phyloP scores from a whole-genome alignment of 1,284 basidiomycete genomes.

The Garcileccinum viscosum region DNA sequence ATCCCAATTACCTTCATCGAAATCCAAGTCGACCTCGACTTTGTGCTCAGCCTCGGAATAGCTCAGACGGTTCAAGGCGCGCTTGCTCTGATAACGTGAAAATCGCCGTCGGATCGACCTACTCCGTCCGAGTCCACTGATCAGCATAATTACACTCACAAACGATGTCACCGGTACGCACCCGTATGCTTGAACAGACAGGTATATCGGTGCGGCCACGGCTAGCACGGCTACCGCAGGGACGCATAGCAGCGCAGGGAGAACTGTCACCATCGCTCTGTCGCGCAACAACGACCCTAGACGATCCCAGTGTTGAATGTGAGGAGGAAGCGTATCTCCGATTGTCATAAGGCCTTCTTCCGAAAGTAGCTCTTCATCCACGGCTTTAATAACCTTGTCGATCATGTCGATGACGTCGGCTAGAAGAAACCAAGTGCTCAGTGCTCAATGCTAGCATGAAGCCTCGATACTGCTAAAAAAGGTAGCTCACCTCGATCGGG shows the following conservation, averaged over 20 bases:
- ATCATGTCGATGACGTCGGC: constrained; percentile 27
- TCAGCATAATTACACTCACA: constrained; percentile 9
- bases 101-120: constrained; percentile 12
- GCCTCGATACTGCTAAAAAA: not conserved
- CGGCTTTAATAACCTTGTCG: constrained; percentile 31
- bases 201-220: constrained; percentile 12
- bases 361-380: constrained; percentile 21
- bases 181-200: constrained; percentile 16
- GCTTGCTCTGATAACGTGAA: constrained; percentile 9
- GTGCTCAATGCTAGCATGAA: not conserved
- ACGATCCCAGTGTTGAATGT: constrained; percentile 28
- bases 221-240: constrained; percentile 22
- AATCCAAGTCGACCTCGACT: not conserved
- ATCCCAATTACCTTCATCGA: not conserved
- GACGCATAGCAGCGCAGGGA: constrained; percentile 18
- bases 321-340: constrained; percentile 22
- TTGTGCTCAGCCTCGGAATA: not conserved
- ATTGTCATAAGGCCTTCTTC: constrained; percentile 29
- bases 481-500: constrained; percentile 22
- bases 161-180: constrained; percentile 17
- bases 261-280: constrained; percentile 2
- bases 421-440: not conserved
- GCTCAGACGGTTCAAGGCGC: constrained; percentile 8
- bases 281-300: constrained; percentile 10
- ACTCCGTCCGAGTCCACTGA: not conserved